phyloP scores from a whole-genome alignment of 164 flowering plant genomes.

The Vitis riparia region DNA sequence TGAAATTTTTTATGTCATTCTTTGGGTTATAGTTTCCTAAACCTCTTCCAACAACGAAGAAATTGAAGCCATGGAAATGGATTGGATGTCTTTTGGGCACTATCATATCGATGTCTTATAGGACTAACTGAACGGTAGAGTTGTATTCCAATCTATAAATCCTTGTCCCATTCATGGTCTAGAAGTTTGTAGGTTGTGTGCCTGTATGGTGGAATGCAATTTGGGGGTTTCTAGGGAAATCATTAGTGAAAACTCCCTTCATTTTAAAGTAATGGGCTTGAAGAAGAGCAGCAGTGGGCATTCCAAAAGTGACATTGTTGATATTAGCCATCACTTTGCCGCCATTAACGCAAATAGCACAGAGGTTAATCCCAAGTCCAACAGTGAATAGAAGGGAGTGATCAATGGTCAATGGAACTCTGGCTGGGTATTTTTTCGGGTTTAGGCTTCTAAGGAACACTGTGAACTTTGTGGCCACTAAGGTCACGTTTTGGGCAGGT shows the following conservation, averaged over 20 bases:
- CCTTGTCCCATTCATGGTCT: neutral
- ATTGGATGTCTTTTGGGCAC: too few relatives aligned
- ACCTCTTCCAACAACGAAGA: too few relatives aligned
- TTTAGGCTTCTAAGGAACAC: neutral
- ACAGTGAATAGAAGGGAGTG: neutral
- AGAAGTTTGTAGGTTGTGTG: neutral
- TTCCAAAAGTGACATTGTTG: slow-evolving; percentile 8
- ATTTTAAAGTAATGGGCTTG: slow-evolving; percentile 5
- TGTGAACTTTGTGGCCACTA: too few relatives aligned
- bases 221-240: slow-evolving; percentile 8
- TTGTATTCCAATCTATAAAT: too few relatives aligned
- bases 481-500: too few relatives aligned
- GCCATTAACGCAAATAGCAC: neutral
- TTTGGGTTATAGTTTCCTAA: too few relatives aligned
- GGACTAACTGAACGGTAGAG: too few relatives aligned
- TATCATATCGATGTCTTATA: too few relatives aligned
- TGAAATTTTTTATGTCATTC: too few relatives aligned
- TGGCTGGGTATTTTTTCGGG: neutral
- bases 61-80: too few relatives aligned
- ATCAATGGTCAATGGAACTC: neutral
- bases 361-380: slow-evolving; percentile 7
- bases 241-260: slow-evolving; percentile 2
- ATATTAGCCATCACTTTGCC: neutral
- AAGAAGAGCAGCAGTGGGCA: slow-evolving; percentile 9
- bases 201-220: slow-evolving; percentile 5